Percentiles rank a stretch among this genome's conserved stretches.
These are phyloP conservation scores for Annulohypoxylon bovei DNA, from an alignment of 495 filamentous ascomycete genomes.

Conservation along the genomic window DNA sequence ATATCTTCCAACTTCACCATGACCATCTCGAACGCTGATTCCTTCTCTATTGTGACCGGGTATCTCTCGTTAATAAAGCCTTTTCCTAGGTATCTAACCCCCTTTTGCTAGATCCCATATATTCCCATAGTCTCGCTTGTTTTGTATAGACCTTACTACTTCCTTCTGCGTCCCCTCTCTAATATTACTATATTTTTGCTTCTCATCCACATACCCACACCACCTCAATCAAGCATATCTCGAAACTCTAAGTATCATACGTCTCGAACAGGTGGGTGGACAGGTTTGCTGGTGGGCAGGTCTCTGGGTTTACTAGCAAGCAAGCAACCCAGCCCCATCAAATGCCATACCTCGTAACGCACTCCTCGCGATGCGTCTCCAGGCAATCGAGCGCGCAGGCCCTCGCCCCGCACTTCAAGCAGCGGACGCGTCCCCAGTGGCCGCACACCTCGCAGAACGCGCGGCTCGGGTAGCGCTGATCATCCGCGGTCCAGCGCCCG, in stretches of 20 bases:
- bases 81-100: neutral
- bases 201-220: too few species aligned
- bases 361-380: conserved; percentile 78
- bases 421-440: conserved; percentile 89
- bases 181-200: too few species aligned
- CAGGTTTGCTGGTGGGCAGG: too few species aligned
- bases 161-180: too few species aligned
- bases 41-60: conserved; percentile 27
- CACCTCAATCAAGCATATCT: too few species aligned
- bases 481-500: conserved; percentile 60
- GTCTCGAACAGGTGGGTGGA: too few species aligned
- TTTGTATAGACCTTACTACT: conserved; percentile 12
- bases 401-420: conserved; percentile 81
- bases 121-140: neutral
- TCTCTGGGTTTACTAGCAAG: too few species aligned
- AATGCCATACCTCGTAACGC: conserved; percentile 73
- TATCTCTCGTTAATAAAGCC: conserved; percentile 28
- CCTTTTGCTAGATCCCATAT: too few species aligned
- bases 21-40: neutral
- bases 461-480: conserved; percentile 64
- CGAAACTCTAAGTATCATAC: too few species aligned
- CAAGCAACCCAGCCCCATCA: conserved; percentile 34
- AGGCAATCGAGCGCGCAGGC: conserved; percentile 87
- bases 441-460: conserved; percentile 90
- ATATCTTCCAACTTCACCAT: conserved; percentile 9